Evolutionary conservation across 1,139 yeast genomes (phyloP).

Genomic region (Lipomyces yarrowii): DNA sequence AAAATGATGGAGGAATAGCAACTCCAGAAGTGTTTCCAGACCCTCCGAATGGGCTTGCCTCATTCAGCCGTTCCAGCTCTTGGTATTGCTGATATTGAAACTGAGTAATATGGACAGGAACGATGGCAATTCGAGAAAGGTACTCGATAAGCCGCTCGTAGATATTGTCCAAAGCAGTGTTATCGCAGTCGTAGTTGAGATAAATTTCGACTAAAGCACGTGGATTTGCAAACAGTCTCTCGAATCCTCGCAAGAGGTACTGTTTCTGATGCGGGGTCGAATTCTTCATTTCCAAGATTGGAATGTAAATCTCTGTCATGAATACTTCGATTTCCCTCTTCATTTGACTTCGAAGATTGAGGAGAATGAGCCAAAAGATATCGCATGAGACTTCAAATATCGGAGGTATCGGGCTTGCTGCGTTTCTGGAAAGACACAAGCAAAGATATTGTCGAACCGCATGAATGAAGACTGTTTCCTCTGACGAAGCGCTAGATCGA

Average conservation of each 20-base stretch:
- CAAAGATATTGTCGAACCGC: constrained; percentile 86
- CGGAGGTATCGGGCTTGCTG: constrained; percentile 89
- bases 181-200: constrained; percentile 92
- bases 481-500: constrained; percentile 58
- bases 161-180: constrained; percentile 72
- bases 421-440: constrained; percentile 82
- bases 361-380: constrained; percentile 85
- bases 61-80: constrained; percentile 48
- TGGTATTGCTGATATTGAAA: constrained; percentile 67
- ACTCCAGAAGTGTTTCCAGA: constrained; percentile 18
- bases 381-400: constrained; percentile 91
- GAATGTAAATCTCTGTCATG: constrained; percentile 89
- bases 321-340: constrained; percentile 93
- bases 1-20: constrained; percentile 32
- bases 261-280: constrained; percentile 92
- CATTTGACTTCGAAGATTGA: constrained; percentile 82
- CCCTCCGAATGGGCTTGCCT: constrained; percentile 15
- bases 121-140: constrained; percentile 70
- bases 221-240: constrained; percentile 84
- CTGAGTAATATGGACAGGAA: constrained; percentile 70
- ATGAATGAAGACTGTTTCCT: constrained; percentile 66
- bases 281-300: constrained; percentile 87
- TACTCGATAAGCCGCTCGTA: constrained; percentile 82
- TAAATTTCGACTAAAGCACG: constrained; percentile 89
- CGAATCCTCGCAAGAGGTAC: constrained; percentile 75